Evolutionary conservation across 148 eudicot genomes (phyloP), one percentile per base, ranked within the genome.

Genomic region (Fagopyrum esculentum): DNA sequence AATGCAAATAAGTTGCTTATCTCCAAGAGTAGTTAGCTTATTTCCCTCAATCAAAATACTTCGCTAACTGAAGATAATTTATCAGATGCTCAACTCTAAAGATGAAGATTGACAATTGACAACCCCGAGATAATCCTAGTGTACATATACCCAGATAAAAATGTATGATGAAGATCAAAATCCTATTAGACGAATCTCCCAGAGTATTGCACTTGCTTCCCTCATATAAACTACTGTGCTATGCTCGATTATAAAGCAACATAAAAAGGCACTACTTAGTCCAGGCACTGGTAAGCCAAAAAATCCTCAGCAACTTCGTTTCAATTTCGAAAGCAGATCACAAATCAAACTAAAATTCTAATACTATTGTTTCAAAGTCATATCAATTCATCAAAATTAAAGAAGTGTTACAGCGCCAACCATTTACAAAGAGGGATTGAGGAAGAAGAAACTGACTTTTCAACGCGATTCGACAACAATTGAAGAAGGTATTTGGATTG

Each of bases 401-500:
- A 9, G 11, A 60, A 9, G 43, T 60, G 12, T 35, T 11, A 64
- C 69, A 6, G 16, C 45, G 17, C 29, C n/a, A 30, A 12, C 45
- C 64, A 63, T 63, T 61, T 40, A 26, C 43, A 43, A 45, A 64
- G 15, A 66, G 3, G 15, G 71, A 66, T 66, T 40, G 9, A 66
- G 71, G 45, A n/a, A 45, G 26, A 76, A n/a, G 51, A 49, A 4
- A 71, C 77, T 81, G 69, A 92, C 97, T 88, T 92, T 54, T 87
- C 85, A 75, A 90, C 79, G 51, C 92, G 92, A 82, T 77, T 92
- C 0, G 84, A 78, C 75, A 92, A 83, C 80, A 92, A 81, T 82
- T 90, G 92, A 17, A 92, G 88, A 54, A 92, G 97, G 75, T 92
- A 90, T 79, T 84, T 92, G 16, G 97, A 92, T 30, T 82, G 92